These are phyloP conservation scores for Scytalidium sp. DNA, from an alignment of 2,329 filamentous ascomycete genomes.

Conservation along the genomic window DNA sequence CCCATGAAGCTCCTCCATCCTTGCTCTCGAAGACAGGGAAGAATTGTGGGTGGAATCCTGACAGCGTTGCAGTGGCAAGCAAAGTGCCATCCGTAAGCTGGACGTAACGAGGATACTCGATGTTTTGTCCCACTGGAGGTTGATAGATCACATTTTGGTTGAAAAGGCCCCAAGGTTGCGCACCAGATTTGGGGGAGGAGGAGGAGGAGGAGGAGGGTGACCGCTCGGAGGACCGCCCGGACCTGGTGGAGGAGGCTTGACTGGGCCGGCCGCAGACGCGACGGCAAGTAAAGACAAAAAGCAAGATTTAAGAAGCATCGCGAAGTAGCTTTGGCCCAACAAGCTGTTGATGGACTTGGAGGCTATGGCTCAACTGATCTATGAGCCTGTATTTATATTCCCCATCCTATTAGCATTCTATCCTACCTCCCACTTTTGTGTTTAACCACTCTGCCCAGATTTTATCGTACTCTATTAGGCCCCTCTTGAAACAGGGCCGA, in stretches of 20 bases:
- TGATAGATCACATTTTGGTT: background rate
- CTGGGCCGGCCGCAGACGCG: no score
- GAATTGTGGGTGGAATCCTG: background rate
- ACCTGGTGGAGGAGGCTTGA: no score
- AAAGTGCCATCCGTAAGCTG: conserved; percentile 1
- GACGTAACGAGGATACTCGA: background rate
- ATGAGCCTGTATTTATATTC: background rate
- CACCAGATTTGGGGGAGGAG: background rate
- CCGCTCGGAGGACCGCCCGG: no score
- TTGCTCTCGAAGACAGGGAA: conserved; percentile 49
- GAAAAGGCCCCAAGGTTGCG: background rate
- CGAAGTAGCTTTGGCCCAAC: background rate
- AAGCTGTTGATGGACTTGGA: background rate
- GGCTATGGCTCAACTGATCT: background rate
- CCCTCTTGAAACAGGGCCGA: background rate
- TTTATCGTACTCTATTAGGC: background rate
- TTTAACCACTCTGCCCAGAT: background rate
- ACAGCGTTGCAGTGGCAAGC: background rate
- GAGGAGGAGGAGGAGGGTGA: background rate
- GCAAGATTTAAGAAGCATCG: background rate
- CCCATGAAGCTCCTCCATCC: conserved; percentile 55
- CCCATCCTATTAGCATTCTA: background rate
- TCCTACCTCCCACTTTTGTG: background rate
- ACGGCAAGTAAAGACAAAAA: background rate
- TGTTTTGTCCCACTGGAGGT: background rate